phyloP scores from a whole-genome alignment of 768 basidiomycete species.

The Amanita phalloides region DNA sequence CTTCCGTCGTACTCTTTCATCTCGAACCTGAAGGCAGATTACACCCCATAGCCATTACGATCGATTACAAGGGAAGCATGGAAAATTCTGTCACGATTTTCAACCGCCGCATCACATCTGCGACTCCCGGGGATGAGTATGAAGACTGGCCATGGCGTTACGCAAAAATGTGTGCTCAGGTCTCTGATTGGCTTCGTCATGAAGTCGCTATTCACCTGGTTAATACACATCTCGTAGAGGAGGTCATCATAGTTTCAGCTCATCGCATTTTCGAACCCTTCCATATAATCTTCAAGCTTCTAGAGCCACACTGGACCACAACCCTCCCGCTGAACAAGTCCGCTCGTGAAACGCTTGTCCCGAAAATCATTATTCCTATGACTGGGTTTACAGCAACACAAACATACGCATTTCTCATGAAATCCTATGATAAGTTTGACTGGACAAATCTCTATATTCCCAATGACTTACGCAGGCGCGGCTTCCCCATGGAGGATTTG shows the following conservation, averaged over 20 bases:
- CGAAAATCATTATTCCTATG: background rate
- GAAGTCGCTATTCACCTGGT: slow-evolving; percentile 18
- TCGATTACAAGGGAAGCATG: slow-evolving; percentile 19
- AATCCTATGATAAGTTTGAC: slow-evolving; percentile 15
- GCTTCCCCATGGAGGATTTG: slow-evolving; percentile 17
- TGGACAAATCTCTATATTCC: slow-evolving; percentile 17
- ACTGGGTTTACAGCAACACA: background rate
- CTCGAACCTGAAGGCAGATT: slow-evolving; percentile 15
- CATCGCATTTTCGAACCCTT: slow-evolving; percentile 13
- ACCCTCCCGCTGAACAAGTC: slow-evolving; percentile 18
- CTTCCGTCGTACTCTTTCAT: slow-evolving; percentile 18
- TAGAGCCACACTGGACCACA: slow-evolving; percentile 18
- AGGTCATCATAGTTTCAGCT: slow-evolving; percentile 19
- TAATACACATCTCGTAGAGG: slow-evolving; percentile 20
- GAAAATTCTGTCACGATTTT: slow-evolving; percentile 18
- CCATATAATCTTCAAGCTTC: slow-evolving; percentile 17
- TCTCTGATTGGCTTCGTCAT: slow-evolving; percentile 19
- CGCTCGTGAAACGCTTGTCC: slow-evolving; percentile 12
- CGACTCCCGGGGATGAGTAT: slow-evolving; percentile 5
- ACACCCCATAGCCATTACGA: slow-evolving; percentile 18
- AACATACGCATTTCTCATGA: background rate
- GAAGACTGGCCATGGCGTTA: slow-evolving; percentile 23
- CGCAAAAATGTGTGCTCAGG: slow-evolving; percentile 20
- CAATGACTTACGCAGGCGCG: slow-evolving; percentile 16
- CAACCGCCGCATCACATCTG: slow-evolving; percentile 14